A percentile compares a stretch with the other conserved stretches of the same genome.
These are phyloP conservation scores for Sordariomycetes sp. DNA, from an alignment of 2,329 filamentous ascomycete species.

Conservation along the genomic window DNA sequence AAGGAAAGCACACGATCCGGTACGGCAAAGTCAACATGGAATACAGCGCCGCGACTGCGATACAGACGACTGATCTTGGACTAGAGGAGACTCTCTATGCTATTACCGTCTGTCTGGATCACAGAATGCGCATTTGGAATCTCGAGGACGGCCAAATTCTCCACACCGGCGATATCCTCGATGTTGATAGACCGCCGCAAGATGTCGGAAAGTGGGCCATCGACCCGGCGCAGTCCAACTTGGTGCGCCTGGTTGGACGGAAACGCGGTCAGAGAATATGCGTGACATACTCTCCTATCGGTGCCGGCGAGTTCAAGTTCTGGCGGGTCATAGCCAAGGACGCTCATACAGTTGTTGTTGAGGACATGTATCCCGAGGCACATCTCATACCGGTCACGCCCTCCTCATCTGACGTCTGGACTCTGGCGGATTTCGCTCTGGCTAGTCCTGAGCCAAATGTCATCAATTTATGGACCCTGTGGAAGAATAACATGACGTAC, in stretches of 20 bases:
- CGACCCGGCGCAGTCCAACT: constrained; percentile 67
- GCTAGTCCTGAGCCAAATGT: constrained; percentile 42
- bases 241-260: constrained; percentile 63
- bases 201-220: constrained; percentile 68
- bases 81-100: constrained; percentile 41
- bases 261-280: constrained; percentile 46
- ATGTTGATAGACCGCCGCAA: constrained; percentile 54
- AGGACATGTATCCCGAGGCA: constrained; percentile 57
- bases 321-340: constrained; percentile 66
- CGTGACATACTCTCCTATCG: constrained; percentile 80
- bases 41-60: constrained; percentile 56
- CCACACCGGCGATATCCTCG: constrained; percentile 68
- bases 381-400: constrained; percentile 53
- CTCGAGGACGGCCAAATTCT: constrained; percentile 70
- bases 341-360: constrained; percentile 53
- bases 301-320: constrained; percentile 87
- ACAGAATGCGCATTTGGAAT: constrained; percentile 86
- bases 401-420: constrained; percentile 70
- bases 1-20: constrained; percentile 52
- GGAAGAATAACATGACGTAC: constrained; percentile 78
- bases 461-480: constrained; percentile 64
- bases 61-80: constrained; percentile 42
- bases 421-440: constrained; percentile 65
- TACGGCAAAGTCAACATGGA: constrained; percentile 59
- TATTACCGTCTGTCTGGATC: constrained; percentile 82